Conservation (phyloP, 495 filamentous ascomycete species). For the Oidiodendron maius region DNA sequence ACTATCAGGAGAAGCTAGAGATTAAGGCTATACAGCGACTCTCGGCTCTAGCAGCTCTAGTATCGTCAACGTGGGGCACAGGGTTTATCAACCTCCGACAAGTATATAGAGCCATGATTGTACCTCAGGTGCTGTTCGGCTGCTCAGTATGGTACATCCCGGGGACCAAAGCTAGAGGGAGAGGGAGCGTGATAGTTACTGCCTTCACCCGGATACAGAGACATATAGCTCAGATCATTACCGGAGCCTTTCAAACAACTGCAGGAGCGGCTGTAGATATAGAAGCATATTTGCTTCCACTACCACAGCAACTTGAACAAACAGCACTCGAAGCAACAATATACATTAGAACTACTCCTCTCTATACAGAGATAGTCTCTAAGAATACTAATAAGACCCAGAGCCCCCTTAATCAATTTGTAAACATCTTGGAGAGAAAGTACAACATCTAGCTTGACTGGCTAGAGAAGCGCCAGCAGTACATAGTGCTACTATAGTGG, state of each 20-base stretch:
- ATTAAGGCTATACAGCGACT: slow-evolving; percentile 14
- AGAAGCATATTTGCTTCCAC: slow-evolving; percentile 17
- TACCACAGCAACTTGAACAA: slow-evolving; percentile 17
- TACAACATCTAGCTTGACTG: slow-evolving; percentile 5
- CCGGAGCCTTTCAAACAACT: slow-evolving; percentile 22
- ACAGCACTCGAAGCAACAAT: slow-evolving; percentile 17
- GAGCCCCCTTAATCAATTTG: slow-evolving; percentile 10
- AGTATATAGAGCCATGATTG: slow-evolving; percentile 15
- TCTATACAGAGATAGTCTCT: slow-evolving; percentile 7
- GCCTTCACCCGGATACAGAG: slow-evolving; percentile 16
- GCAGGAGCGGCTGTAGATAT: slow-evolving; percentile 18
- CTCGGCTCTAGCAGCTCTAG: slow-evolving; percentile 11
- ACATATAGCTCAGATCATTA: too few relatives aligned
- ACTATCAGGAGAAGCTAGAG: slow-evolving; percentile 14
- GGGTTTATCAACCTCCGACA: slow-evolving; percentile 15
- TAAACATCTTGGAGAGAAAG: slow-evolving; percentile 6
- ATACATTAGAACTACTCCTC: slow-evolving; percentile 14
- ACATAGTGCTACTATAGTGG: slow-evolving; percentile 20
- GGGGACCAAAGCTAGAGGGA: slow-evolving; percentile 1
- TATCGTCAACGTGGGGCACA: slow-evolving; percentile 14
- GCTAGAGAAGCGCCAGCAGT: slow-evolving; percentile 9
- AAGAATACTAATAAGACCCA: not conserved
- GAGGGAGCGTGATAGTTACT: slow-evolving; percentile 14
- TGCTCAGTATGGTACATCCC: slow-evolving; percentile 18
- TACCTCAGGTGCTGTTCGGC: slow-evolving; percentile 17